Base-by-base conservation (phyloP, 768 basidiomycete genomes). In the Favolaschia claudopus region DNA sequence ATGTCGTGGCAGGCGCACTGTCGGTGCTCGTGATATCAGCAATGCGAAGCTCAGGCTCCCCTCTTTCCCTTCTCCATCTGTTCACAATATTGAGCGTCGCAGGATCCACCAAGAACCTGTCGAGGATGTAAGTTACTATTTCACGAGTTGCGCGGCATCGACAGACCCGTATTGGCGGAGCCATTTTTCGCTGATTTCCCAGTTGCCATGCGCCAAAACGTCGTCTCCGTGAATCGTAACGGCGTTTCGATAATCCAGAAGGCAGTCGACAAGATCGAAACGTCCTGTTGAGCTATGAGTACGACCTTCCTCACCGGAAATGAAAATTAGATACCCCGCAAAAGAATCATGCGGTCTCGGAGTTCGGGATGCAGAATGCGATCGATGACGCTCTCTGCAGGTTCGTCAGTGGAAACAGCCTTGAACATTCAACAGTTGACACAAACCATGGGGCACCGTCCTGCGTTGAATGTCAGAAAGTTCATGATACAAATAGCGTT, bases 191-290 rank as follows among this genome's bases (percentile, higher is more conserved):
- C 83, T 80, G 36, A 97, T 81, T 74, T 98, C 96, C 94, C 95
- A 97, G 67, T 93, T 95, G 38, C 76, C 78, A 65, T 96, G 93
- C 4, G 89, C 88, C n/a, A 97, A 80, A 20, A 95, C 91, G 67
- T 98, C 95, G 64, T 96, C 92, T 13, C 93, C 94, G 58, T 97
- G 95, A 39, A 96, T 83, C 3, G 83, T 89, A 13, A 92, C 81
- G 4, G 85, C 83, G 24, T 72, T 77, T 29, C 89, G 79, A 62
- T 92, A 89, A 59, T 92, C 89, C 58, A 89, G 80, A 27, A 95
- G 76, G 66, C 91, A 92, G 59, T 94, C 93, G 1, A 89, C 85
- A 14, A 97, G 76, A 66, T 91, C 89, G 63, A 91, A 92, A 43
- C 88, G 89, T 22, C 85, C 92, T 94, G 62, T 55, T 19, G 19